phyloP scores from a whole-genome alignment of 768 basidiomycete genomes.

The Psilocybe cyanescens region DNA sequence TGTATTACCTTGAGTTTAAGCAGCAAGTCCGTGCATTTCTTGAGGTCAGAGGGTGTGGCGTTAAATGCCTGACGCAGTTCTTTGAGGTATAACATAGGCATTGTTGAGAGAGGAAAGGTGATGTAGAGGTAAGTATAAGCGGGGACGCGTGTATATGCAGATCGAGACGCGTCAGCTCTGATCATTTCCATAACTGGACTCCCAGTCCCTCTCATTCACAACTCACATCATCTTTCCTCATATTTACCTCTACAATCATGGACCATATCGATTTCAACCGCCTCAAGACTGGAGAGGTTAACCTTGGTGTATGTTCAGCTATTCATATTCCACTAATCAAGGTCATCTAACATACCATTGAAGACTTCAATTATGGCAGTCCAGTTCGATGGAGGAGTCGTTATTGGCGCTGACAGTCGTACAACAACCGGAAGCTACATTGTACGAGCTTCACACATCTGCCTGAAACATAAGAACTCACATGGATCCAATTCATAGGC shows the following conservation, averaged over 20 bases:
- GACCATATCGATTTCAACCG: conserved; percentile 80
- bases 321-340: neutral
- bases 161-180: conserved; percentile 57
- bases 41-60: conserved; percentile 67
- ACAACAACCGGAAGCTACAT: conserved; percentile 98
- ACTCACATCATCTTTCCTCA: conserved; percentile 5
- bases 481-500: conserved; percentile 54
- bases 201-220: conserved; percentile 19
- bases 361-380: conserved; percentile 99
- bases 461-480: neutral
- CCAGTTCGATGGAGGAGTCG: conserved; percentile 92
- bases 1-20: conserved; percentile 72
- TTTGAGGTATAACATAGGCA: conserved; percentile 59
- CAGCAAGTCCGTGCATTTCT: conserved; percentile 64
- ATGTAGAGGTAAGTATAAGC: conserved; percentile 14
- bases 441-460: conserved; percentile 46
- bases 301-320: conserved; percentile 82
- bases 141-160: conserved; percentile 39
- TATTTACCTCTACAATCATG: conserved; percentile 39
- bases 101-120: conserved; percentile 25
- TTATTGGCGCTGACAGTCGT: conserved; percentile 96
- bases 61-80: conserved; percentile 71
- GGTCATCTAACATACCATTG: neutral
- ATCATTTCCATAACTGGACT: conserved; percentile 31
- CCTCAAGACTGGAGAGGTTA: conserved; percentile 94